phyloP scores from a whole-genome alignment of 2,329 filamentous ascomycete species.

The Trichophyton rubrum region DNA sequence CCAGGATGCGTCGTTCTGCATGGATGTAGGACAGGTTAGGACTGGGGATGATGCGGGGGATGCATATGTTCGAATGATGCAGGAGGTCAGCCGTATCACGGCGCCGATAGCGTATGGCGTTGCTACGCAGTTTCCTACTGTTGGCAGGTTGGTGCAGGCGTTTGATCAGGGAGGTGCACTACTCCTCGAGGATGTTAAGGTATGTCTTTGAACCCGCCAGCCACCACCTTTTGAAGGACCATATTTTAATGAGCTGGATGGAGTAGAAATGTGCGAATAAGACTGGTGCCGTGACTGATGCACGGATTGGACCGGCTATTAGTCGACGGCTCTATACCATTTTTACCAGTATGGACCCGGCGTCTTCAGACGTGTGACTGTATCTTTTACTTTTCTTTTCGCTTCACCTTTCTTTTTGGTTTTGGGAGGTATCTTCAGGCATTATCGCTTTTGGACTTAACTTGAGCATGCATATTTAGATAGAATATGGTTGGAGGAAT shows the following conservation, averaged over 20 bases:
- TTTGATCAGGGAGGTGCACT: conserved; percentile 48
- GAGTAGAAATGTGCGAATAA: conserved; percentile 37
- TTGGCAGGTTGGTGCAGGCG: conserved; percentile 46
- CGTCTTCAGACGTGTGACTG: conserved; percentile 30
- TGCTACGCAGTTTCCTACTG: conserved; percentile 46
- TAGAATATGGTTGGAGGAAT: too few species aligned
- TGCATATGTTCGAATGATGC: conserved; percentile 62
- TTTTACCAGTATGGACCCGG: conserved; percentile 36
- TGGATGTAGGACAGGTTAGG: conserved; percentile 64
- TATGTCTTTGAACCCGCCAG: conserved; percentile 13
- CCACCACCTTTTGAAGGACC: background rate
- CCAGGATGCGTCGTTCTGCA: conserved; percentile 54
- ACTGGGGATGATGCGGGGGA: conserved; percentile 53
- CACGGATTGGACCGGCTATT: conserved; percentile 36
- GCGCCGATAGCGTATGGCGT: conserved; percentile 61
- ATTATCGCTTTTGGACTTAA: background rate
- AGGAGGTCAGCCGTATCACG: conserved; percentile 61
- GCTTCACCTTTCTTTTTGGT: background rate
- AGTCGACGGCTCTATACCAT: conserved; percentile 39
- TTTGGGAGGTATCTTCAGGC: background rate
- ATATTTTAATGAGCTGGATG: background rate
- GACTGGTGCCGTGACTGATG: conserved; percentile 34
- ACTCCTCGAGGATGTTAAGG: conserved; percentile 48
- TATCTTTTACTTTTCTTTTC: background rate
- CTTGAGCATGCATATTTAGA: too few species aligned